These are phyloP conservation scores for Cladosporium halotolerans DNA, from an alignment of 2,329 filamentous ascomycete species.

Conservation along the genomic window DNA sequence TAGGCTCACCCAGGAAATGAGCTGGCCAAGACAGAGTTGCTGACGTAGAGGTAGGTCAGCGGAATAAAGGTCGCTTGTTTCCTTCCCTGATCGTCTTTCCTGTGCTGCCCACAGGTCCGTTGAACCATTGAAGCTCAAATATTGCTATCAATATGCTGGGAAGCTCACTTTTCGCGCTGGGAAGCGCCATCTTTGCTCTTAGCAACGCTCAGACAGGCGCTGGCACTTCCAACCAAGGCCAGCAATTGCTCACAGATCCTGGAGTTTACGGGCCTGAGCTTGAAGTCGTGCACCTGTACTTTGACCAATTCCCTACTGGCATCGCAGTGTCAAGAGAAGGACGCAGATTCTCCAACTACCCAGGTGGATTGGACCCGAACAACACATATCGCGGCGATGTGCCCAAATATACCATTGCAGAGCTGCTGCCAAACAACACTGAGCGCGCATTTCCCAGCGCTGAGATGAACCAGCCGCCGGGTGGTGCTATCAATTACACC, in stretches of 20 bases:
- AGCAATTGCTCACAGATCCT: constrained; percentile 28
- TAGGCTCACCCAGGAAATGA: not conserved
- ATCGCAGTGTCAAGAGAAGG: constrained; percentile 47
- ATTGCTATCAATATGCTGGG: not conserved
- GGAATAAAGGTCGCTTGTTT: not conserved
- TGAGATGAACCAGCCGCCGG: constrained; percentile 44
- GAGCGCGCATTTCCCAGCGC: constrained; percentile 39
- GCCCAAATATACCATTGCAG: constrained; percentile 45
- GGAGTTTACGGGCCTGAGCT: constrained; percentile 37
- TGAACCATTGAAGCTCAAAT: not conserved
- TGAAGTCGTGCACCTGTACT: constrained; percentile 46
- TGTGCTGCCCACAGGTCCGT: not conserved
- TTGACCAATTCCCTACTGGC: constrained; percentile 46
- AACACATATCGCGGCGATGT: constrained; percentile 40
- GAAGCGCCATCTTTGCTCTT: not conserved
- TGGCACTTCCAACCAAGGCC: not conserved
- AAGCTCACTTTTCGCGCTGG: not conserved
- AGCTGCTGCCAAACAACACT: constrained; percentile 38
- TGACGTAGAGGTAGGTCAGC: constrained; percentile 3
- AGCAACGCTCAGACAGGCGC: constrained; percentile 4
- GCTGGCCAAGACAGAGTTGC: not conserved
- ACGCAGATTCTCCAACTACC: constrained; percentile 49
- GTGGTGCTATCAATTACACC: constrained; percentile 47
- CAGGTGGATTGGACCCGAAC: constrained; percentile 42
- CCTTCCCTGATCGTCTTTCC: not conserved